Evolutionary conservation across 352 stramenopile species (phyloP), one percentile per base, ranked within the genome.

Genomic region (Phytopythium aichiense): DNA sequence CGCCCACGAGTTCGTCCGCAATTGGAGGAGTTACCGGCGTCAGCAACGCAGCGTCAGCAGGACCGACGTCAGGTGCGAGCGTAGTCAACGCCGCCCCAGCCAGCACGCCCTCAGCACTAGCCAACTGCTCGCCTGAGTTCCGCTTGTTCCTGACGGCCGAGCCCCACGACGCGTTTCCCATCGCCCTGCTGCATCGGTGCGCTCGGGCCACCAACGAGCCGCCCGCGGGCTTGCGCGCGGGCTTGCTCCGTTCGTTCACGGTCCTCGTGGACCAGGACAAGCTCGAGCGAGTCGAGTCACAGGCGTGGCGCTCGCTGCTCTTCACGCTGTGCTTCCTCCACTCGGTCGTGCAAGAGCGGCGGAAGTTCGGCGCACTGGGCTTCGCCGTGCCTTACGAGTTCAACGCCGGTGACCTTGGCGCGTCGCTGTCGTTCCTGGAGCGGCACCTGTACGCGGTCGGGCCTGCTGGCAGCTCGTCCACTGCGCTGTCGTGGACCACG

Each of bases 171-270:
- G 48, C 57, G 11, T 94, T 94, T 65, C 82, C 85, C 1, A 88
- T 92, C 11, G 62, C 74, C 12, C 53, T 94, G 42, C 64, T 94
- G 13, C 83, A 92, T 50, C 70, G 71, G 16, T 77, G 76, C 23
- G 89, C 69, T 7, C 92, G 92, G 40, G 79, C 92, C 37, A 93
- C 85, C 2, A 93, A 93, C 46, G 85, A 94, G 55, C 81, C 84
- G 4, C 85, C 85, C 5, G 72, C 76, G 15, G 83, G 84, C 8
- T 68, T 94, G n/a, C 77, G 83, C 4, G 84, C 82, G 0, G 80
- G 80, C 3, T 73, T 95, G 67, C 58, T 91, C 18, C 82, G 84
- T 8, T 85, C 72, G 15, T 93, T 83, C 63, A 87, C 80, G 1
- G 77, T 89, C n/a, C 57, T 91, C 31, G 77, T 93, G 15, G 81